Conservation (phyloP, 1,284 basidiomycete species). For the Ustilago nuda region DNA sequence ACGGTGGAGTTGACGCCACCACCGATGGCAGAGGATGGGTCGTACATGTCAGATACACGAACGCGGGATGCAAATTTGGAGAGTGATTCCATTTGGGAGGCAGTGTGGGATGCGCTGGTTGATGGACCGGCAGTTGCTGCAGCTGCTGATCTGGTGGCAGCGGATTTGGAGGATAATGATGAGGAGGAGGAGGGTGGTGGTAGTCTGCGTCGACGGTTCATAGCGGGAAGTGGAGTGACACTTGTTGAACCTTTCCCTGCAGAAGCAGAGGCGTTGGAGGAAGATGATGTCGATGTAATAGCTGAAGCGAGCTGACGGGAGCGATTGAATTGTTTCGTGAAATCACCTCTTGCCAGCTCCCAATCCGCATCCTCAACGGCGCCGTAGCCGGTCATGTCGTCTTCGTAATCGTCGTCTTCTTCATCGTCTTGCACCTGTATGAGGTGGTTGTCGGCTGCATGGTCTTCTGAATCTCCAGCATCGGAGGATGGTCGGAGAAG, state of each 20-base stretch:
- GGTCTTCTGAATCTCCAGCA: conserved; percentile 33
- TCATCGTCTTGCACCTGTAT: conserved; percentile 35
- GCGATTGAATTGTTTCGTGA: conserved; percentile 68
- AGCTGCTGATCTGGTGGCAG: not conserved
- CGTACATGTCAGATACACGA: conserved; percentile 58
- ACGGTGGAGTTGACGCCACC: conserved; percentile 61
- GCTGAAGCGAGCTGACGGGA: conserved; percentile 62
- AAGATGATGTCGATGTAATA: conserved; percentile 17
- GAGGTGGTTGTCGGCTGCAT: not conserved
- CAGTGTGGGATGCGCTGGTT: conserved; percentile 40
- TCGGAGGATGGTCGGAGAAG: conserved; percentile 39
- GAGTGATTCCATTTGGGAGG: conserved; percentile 61
- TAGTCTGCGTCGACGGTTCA: conserved; percentile 49
- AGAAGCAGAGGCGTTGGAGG: conserved; percentile 19
- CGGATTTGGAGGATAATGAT: not conserved
- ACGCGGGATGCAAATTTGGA: conserved; percentile 62
- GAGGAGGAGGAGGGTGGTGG: conserved; percentile 10
- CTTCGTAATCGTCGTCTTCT: conserved; percentile 39
- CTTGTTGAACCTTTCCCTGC: not conserved
- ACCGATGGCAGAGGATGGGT: conserved; percentile 62
- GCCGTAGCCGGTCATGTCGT: conserved; percentile 41
- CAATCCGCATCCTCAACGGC: conserved; percentile 67
- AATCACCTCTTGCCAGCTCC: conserved; percentile 67
- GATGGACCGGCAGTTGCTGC: conserved; percentile 26
- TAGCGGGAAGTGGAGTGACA: conserved; percentile 46